Percentiles rank a stretch among this genome's conserved stretches.
Conservation (phyloP, 257 asterid species). For the Solanum gracilifrons region DNA sequence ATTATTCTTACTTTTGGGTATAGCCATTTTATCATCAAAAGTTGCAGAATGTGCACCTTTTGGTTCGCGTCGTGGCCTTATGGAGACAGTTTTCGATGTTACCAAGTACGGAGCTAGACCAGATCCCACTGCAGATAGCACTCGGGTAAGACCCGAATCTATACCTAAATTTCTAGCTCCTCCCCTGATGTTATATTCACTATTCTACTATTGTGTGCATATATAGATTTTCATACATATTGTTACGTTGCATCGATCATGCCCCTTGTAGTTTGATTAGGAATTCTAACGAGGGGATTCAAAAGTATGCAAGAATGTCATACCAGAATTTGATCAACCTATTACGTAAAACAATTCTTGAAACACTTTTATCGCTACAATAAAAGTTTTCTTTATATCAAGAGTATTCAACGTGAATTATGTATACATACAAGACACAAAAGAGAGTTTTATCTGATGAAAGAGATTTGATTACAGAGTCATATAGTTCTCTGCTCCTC, state of each 20-base stretch:
- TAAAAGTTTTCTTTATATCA: not conserved
- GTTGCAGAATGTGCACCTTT: constrained; percentile 9
- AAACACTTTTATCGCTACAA: not conserved
- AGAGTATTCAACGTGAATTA: not conserved
- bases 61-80: constrained; percentile 13
- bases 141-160: constrained; percentile 15
- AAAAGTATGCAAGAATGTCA: not conserved
- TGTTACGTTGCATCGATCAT: not conserved
- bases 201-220: too few relatives aligned
- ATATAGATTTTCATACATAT: not conserved
- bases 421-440: accelerated
- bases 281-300: not conserved
- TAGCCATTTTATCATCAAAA: constrained; percentile 14
- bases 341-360: not conserved
- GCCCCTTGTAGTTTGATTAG: accelerated
- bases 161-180: not conserved
- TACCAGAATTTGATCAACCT: not conserved
- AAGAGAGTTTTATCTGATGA: not conserved
- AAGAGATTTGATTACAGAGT: not conserved
- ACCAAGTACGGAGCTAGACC: constrained; percentile 44
- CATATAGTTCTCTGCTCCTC: not conserved
- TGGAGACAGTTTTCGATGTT: constrained; percentile 50
- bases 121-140: constrained; percentile 24
- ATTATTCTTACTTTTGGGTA: not conserved
- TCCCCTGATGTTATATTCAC: too few relatives aligned